phyloP scores from a whole-genome alignment of 805 yeast genomes.

The Candida quercuum region DNA sequence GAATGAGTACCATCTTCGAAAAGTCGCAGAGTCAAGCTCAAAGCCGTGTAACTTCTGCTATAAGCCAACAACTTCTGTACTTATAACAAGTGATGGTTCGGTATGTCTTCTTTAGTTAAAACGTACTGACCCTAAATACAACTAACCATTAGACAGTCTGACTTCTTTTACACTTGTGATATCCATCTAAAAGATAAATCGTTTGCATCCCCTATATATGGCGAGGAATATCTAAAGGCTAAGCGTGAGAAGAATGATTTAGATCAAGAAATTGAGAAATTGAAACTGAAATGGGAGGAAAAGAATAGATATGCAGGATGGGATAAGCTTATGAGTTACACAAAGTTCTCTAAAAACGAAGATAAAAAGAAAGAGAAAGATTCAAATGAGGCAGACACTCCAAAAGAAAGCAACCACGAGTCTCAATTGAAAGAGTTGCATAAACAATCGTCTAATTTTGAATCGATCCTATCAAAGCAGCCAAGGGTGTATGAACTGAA shows the following conservation, averaged over 20 bases:
- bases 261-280: conserved; percentile 14
- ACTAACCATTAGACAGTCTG: conserved; percentile 10
- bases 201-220: conserved; percentile 19
- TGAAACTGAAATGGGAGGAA: conserved; percentile 23
- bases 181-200: conserved; percentile 18
- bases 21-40: conserved; percentile 14
- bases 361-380: conserved; percentile 12
- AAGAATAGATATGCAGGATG: conserved; percentile 21
- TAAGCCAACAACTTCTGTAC: conserved; percentile 21
- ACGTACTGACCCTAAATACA: too few species aligned
- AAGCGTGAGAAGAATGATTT: conserved; percentile 13
- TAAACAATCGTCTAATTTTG: conserved; percentile 4
- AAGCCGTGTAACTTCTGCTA: conserved; percentile 24
- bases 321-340: conserved; percentile 19
- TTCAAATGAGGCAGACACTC: conserved; percentile 13
- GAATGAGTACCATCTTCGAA: conserved; percentile 21
- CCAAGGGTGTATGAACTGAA: conserved; percentile 34
- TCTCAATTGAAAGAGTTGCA: conserved; percentile 10
- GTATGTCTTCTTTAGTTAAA: too few species aligned
- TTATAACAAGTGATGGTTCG: conserved; percentile 20
- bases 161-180: conserved; percentile 24
- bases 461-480: conserved; percentile 20
- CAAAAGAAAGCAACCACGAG: conserved; percentile 14
- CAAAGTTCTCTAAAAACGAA: conserved; percentile 12
- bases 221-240: conserved; percentile 19